phyloP scores from a whole-genome alignment of 2,329 filamentous ascomycete species.

The Lecanosticta acicola region DNA sequence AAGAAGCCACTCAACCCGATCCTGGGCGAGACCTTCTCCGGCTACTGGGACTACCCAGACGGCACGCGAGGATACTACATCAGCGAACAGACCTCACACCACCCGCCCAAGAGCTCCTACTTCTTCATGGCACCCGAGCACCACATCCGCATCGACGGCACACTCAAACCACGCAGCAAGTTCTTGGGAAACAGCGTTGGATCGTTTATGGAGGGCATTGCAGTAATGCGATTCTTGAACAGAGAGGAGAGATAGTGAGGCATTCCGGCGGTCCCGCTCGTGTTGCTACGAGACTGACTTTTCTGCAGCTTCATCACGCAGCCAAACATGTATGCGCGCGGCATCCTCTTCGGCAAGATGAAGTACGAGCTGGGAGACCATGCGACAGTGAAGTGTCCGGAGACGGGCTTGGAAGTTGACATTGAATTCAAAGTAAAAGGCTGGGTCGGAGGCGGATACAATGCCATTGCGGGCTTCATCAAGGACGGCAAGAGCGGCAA shows the following conservation, averaged over 20 bases:
- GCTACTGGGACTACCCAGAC: conserved; percentile 83
- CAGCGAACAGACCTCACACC: conserved; percentile 94
- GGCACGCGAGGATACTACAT: conserved; percentile 89
- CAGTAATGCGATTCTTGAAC: conserved; percentile 77
- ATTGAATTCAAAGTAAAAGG: conserved; percentile 99
- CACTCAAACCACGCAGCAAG: conserved; percentile 86
- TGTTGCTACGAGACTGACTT: conserved; percentile 11
- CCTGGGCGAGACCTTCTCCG: conserved; percentile 87
- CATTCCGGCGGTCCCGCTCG: background rate
- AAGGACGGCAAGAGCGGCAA: conserved; percentile 84
- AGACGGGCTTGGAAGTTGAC: conserved; percentile 78
- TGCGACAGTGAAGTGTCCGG: conserved; percentile 85
- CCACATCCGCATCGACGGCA: conserved; percentile 90
- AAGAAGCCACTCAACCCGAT: conserved; percentile 98
- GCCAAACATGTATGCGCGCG: conserved; percentile 97
- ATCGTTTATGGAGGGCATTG: conserved; percentile 96
- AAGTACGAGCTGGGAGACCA: conserved; percentile 98
- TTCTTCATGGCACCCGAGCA: conserved; percentile 97
- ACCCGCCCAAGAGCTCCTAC: conserved; percentile 97
- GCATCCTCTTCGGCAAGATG: conserved; percentile 98
- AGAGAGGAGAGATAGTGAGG: conserved; percentile 84
- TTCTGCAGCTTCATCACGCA: conserved; percentile 74
- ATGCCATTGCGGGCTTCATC: conserved; percentile 87
- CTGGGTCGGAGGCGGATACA: conserved; percentile 93
- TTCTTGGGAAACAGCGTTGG: conserved; percentile 96